Base-by-base conservation (phyloP, 2,329 filamentous ascomycete genomes). In the Verticillium longisporum region DNA sequence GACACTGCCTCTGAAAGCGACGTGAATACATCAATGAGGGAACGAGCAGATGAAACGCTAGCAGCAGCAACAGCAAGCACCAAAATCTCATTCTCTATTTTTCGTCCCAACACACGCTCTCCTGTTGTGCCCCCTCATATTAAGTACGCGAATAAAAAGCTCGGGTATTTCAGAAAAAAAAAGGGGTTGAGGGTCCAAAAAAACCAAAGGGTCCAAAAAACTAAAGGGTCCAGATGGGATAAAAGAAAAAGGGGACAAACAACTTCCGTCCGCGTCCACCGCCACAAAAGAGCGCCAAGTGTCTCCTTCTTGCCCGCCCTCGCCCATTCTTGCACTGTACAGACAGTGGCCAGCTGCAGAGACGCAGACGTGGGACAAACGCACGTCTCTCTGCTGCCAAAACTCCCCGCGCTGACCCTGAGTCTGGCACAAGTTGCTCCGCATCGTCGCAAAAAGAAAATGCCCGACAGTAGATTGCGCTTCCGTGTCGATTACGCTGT, bases 151-250 rank as follows among this genome's bases (percentile, higher is more conserved):
- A 45, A 57, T 31, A 57, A 45, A 57, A 58, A 58, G 62, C 57
- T 63, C 60, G 62, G 63, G 63, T 65, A 65, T 63, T 65, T 64
- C 60, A 64, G 63, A 55, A 37, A 65, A 62, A 34, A 59, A 55
- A 31, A 59, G 34, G 18, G 60, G 26, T 31, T 31, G 26, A 31
- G 26, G 26, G 26, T 41, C 57, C 34, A 62, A 60, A 54, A 59
- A 59, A 45, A 60, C 26, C 26, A 31, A 62, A 59, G 37, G 58
- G 60, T 60, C 50, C 55, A 58, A 21, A 62, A 59, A 45, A 60
- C 26, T 5, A 31, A 62, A 59, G 37, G 58, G 60, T 60, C 50
- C 55, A 58, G 45, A 36, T 45, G 58, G 45, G 57, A 32, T 18
- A 55, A 33, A 18, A 55, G 31, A 34, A 32, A 55, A 55, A 11